A percentile compares a stretch with the other conserved stretches of the same genome.
These are phyloP conservation scores for Lophiotrema nucula DNA, from an alignment of 495 filamentous ascomycete genomes.

Conservation along the genomic window DNA sequence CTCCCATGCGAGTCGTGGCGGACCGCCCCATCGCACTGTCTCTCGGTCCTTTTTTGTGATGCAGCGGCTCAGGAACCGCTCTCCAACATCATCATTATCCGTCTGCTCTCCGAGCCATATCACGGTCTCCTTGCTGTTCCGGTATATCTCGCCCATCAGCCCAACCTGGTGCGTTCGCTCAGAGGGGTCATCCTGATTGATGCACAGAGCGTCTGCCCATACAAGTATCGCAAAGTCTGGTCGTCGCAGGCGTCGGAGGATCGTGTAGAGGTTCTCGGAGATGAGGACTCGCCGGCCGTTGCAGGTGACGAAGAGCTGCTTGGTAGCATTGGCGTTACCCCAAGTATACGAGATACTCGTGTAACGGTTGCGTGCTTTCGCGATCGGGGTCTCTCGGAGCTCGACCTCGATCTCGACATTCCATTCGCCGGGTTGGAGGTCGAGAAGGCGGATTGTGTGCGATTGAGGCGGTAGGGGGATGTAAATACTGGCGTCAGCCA, in stretches of 20 bases:
- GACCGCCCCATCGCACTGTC: not conserved
- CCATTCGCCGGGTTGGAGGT: conserved; percentile 5
- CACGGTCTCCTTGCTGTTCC: not conserved
- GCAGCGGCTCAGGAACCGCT: not conserved
- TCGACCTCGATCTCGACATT: not conserved
- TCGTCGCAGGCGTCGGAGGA: conserved; percentile 10
- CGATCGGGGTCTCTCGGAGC: conserved; percentile 1
- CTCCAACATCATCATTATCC: not conserved
- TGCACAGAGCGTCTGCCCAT: conserved; percentile 21
- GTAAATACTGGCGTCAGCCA: conserved; percentile 14
- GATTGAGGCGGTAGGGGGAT: not conserved
- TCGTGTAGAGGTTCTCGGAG: conserved; percentile 14
- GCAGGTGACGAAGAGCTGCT: conserved; percentile 9
- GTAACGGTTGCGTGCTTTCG: conserved; percentile 2
- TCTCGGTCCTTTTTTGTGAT: not conserved
- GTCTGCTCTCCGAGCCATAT: conserved; percentile 21
- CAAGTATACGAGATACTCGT: conserved; percentile 15
- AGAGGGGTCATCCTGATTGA: conserved; percentile 4
- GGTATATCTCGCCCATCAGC: conserved; percentile 19
- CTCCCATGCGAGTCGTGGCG: conserved; percentile 5
- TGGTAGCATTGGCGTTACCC: conserved; percentile 3
- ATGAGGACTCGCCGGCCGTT: conserved; percentile 7
- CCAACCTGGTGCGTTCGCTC: conserved; percentile 25
- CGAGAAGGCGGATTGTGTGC: conserved; percentile 11
- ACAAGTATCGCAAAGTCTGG: conserved; percentile 1